These are phyloP conservation scores for Aspergillus sp. DNA, from an alignment of 2,329 filamentous ascomycete species.

Conservation along the genomic window DNA sequence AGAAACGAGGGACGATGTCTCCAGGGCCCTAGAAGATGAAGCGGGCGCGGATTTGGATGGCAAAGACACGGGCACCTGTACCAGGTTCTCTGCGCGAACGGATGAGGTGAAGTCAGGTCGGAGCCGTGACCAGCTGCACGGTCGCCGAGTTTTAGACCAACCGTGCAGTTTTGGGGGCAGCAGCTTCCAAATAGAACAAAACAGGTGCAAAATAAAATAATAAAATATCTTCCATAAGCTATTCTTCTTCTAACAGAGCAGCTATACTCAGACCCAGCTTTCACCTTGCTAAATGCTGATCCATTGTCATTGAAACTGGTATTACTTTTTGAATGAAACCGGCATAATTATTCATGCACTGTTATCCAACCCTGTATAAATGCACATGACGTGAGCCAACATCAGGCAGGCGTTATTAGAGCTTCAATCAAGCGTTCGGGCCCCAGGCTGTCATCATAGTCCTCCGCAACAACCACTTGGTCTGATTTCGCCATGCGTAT, in stretches of 20 bases:
- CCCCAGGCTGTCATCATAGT: constrained; percentile 11
- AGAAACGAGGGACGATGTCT: constrained; percentile 29
- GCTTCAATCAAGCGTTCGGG: not conserved
- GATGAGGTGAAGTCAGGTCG: constrained; percentile 38
- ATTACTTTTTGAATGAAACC: not conserved
- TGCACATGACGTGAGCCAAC: constrained; percentile 13
- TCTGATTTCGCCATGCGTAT: constrained; percentile 66
- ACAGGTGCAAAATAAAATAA: not conserved
- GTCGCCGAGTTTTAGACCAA: constrained; percentile 33
- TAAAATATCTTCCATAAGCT: not conserved
- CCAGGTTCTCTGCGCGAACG: constrained; percentile 42
- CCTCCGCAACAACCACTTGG: not conserved
- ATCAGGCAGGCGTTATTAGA: not conserved
- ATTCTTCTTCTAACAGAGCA: not conserved
- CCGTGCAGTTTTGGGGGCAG: constrained; percentile 27
- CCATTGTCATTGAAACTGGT: constrained; percentile 3
- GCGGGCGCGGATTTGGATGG: constrained; percentile 37
- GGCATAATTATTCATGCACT: constrained; percentile 5
- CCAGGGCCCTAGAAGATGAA: constrained; percentile 34
- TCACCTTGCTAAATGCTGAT: not conserved
- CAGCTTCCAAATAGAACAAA: not conserved
- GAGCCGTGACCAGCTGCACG: constrained; percentile 30
- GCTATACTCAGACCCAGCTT: not conserved
- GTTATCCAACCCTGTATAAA: constrained; percentile 7
- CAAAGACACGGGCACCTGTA: constrained; percentile 37